These are phyloP conservation scores for Scorias spongiosa DNA, from an alignment of 2,329 filamentous ascomycete species.

Conservation along the genomic window DNA sequence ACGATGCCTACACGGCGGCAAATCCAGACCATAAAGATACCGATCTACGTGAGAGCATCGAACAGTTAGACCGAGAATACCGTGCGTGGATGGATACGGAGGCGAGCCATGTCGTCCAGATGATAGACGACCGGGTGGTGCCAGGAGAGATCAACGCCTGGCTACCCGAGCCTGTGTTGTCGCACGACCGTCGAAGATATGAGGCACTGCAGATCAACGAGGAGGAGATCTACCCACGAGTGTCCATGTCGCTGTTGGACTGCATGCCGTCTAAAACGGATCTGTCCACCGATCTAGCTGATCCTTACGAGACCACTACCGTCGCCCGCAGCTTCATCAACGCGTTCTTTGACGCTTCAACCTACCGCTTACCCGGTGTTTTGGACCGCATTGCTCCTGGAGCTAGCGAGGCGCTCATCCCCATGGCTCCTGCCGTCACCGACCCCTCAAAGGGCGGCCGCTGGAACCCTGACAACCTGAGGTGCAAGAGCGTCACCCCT, in stretches of 20 bases:
- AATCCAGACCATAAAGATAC: constrained; percentile 1
- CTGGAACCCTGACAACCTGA: constrained; percentile 28
- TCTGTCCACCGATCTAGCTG: constrained; percentile 16
- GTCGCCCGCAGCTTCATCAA: constrained; percentile 33
- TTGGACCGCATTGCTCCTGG: constrained; percentile 45
- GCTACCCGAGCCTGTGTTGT: constrained; percentile 21
- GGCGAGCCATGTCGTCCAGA: background rate
- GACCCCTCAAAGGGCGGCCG: constrained; percentile 35
- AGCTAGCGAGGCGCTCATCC: constrained; percentile 38
- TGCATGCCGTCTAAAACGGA: constrained; percentile 40
- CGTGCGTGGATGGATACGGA: background rate
- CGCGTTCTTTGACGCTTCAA: constrained; percentile 23
- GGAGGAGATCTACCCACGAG: constrained; percentile 51
- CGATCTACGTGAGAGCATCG: background rate
- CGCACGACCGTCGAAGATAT: constrained; percentile 55
- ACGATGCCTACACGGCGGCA: constrained; percentile 3
- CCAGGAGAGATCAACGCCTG: background rate
- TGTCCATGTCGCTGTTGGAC: constrained; percentile 46
- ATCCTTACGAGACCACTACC: constrained; percentile 9
- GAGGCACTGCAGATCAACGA: constrained; percentile 49
- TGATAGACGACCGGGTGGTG: background rate
- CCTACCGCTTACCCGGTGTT: constrained; percentile 25
- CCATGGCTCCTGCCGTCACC: constrained; percentile 32
- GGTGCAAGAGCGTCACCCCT: constrained; percentile 35
- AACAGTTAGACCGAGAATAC: background rate